Conservation (phyloP, 352 stramenopile genomes). For the Globisporangium canariense region DNA sequence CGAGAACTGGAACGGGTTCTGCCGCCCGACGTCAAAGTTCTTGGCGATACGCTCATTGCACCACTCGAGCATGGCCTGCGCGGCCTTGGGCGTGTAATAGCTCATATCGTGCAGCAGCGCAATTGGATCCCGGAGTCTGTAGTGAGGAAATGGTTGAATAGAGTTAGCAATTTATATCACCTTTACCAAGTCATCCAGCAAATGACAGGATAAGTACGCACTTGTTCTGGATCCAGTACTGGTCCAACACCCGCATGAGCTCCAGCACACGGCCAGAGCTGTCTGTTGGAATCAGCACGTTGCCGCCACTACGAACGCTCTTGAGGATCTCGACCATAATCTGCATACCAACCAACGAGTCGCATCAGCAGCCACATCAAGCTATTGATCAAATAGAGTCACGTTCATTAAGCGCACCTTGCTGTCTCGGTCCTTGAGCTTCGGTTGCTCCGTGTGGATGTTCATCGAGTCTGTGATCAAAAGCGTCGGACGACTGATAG, state of each 20-base stretch:
- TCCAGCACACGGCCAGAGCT: conserved; percentile 93
- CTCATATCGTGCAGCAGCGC: conserved; percentile 87
- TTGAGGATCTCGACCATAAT: conserved; percentile 94
- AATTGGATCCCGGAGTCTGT: conserved; percentile 80
- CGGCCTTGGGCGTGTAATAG: conserved; percentile 86
- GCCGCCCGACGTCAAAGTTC: conserved; percentile 85
- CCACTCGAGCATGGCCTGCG: conserved; percentile 89
- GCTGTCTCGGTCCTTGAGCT: conserved; percentile 86
- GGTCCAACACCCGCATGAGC: conserved; percentile 92
- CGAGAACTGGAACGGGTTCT: conserved; percentile 89
- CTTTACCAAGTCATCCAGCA: background rate
- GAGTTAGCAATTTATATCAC: background rate
- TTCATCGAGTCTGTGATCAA: conserved; percentile 90
- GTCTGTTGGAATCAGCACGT: conserved; percentile 95
- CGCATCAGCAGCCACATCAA: no score
- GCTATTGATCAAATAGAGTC: no score
- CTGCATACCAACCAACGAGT: conserved; percentile 20
- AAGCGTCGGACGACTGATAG: conserved; percentile 65
- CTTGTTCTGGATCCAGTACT: conserved; percentile 96
- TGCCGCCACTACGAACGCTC: conserved; percentile 89
- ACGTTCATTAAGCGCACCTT: conserved; percentile 24
- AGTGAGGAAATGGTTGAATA: background rate
- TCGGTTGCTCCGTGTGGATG: conserved; percentile 79
- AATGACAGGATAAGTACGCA: conserved; percentile 23
- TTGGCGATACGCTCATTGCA: conserved; percentile 89